A percentile compares a stretch with the other conserved stretches of the same genome.
phyloP scores from a whole-genome alignment of 2,329 filamentous ascomycete species.

The Ophiosphaerella herpotricha region DNA sequence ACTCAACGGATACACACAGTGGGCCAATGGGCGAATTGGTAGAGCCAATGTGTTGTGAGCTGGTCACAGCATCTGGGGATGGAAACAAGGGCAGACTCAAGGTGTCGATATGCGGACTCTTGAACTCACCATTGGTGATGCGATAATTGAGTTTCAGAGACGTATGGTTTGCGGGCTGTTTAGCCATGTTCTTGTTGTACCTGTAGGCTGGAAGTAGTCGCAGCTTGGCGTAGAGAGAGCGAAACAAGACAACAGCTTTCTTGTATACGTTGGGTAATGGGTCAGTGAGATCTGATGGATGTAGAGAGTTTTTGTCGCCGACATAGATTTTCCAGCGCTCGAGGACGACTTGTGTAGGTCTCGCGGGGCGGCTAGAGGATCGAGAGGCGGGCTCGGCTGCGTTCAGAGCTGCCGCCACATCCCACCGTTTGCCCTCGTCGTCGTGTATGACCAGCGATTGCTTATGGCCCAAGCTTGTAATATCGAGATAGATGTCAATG shows the following conservation, averaged over 20 bases:
- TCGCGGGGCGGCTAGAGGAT: slow-evolving; percentile 54
- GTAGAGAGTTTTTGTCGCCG: slow-evolving; percentile 60
- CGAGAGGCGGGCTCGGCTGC: slow-evolving; percentile 56
- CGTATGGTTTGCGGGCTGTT: slow-evolving; percentile 66
- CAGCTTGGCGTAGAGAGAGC: slow-evolving; percentile 81
- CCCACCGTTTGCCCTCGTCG: slow-evolving; percentile 88
- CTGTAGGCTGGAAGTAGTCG: slow-evolving; percentile 86
- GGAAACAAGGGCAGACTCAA: slow-evolving; percentile 73
- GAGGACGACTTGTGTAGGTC: slow-evolving; percentile 73
- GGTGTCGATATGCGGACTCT: slow-evolving; percentile 65
- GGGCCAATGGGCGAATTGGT: slow-evolving; percentile 86
- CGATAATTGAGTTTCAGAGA: slow-evolving; percentile 78
- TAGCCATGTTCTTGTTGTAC: slow-evolving; percentile 75
- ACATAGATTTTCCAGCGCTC: slow-evolving; percentile 91
- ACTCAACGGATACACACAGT: slow-evolving; percentile 79
- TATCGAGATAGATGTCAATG: slow-evolving; percentile 88
- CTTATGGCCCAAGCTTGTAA: slow-evolving; percentile 75
- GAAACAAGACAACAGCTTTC: slow-evolving; percentile 92
- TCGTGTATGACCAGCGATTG: slow-evolving; percentile 88
- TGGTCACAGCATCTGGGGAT: slow-evolving; percentile 58
- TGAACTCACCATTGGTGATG: slow-evolving; percentile 66
- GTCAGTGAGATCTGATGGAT: slow-evolving; percentile 62
- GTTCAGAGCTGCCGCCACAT: slow-evolving; percentile 82
- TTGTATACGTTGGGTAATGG: slow-evolving; percentile 91
- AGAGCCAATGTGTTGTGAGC: slow-evolving; percentile 79